Evolutionary conservation across 2,329 filamentous ascomycete genomes (phyloP).

Genomic region (Aphanoascus verrucosus): DNA sequence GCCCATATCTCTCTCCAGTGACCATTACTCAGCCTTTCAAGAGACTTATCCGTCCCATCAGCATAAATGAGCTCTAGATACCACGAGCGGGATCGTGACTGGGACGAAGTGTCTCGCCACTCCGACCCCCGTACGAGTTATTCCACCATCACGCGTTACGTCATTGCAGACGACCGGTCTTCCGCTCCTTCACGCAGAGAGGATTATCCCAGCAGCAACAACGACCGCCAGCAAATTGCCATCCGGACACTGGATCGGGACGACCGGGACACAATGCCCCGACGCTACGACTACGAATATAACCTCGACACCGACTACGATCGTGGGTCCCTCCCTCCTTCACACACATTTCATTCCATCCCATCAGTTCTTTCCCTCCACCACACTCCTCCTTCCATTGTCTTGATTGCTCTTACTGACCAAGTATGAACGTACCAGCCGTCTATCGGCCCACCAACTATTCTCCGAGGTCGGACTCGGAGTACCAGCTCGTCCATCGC

Average conservation of each 20-base stretch:
- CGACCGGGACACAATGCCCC: slow-evolving; percentile 23
- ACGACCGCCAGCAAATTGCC: slow-evolving; percentile 34
- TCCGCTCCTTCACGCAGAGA: slow-evolving; percentile 29
- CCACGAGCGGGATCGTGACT: slow-evolving; percentile 30
- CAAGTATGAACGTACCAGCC: slow-evolving; percentile 44
- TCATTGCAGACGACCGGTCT: slow-evolving; percentile 32
- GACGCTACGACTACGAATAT: slow-evolving; percentile 33
- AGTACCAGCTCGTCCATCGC: slow-evolving; percentile 51
- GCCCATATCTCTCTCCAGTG: not conserved
- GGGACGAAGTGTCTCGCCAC: slow-evolving; percentile 33
- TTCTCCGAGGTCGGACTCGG: slow-evolving; percentile 42
- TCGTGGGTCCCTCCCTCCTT: slow-evolving; percentile 31
- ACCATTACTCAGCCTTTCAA: not conserved
- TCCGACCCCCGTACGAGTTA: slow-evolving; percentile 27
- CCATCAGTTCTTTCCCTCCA: slow-evolving; percentile 37
- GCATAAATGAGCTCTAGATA: slow-evolving; percentile 29
- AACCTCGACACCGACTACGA: slow-evolving; percentile 38
- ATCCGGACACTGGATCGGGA: slow-evolving; percentile 36
- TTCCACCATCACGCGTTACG: slow-evolving; percentile 49
- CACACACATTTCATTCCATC: slow-evolving; percentile 41
- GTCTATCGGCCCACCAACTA: slow-evolving; percentile 43
- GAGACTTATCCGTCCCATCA: slow-evolving; percentile 31
- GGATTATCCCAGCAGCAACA: slow-evolving; percentile 19
- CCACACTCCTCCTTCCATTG: slow-evolving; percentile 34
- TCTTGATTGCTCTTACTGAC: slow-evolving; percentile 1